Percentiles rank a stretch among this genome's conserved stretches.
These are phyloP conservation scores for Takakia lepidozioides DNA, from an alignment of 225 moss, liverwort and hornwort species.

Conservation along the genomic window DNA sequence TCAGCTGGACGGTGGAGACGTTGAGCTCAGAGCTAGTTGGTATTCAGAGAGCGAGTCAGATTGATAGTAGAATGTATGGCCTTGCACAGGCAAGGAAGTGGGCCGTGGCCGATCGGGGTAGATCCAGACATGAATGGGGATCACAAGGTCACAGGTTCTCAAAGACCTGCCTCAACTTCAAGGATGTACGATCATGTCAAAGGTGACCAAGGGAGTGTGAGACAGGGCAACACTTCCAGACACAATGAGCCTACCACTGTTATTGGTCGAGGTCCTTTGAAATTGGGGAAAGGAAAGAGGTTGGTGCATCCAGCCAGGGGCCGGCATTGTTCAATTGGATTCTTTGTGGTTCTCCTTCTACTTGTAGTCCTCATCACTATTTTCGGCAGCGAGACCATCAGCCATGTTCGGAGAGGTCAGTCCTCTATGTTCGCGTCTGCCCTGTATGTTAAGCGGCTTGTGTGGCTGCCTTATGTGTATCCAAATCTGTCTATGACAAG, in stretches of 20 bases:
- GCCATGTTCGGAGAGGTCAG: constrained; percentile 30
- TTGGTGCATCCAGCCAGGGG: constrained; percentile 31
- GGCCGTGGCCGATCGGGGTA: constrained; percentile 36
- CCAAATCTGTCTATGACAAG: too few species aligned
- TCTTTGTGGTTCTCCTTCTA: constrained; percentile 31
- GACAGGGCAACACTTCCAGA: constrained; percentile 15
- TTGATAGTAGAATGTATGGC: constrained; percentile 37
- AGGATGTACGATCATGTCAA: constrained; percentile 61
- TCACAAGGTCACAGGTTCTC: constrained; percentile 28
- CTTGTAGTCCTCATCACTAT: constrained; percentile 40
- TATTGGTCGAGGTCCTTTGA: constrained; percentile 19
- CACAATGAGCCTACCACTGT: neutral
- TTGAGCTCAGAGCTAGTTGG: too few species aligned
- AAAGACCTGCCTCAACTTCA: constrained; percentile 33
- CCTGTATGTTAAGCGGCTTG: too few species aligned
- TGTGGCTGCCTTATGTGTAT: too few species aligned
- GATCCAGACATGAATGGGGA: constrained; percentile 42
- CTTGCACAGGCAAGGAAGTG: constrained; percentile 72
- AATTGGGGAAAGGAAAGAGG: constrained; percentile 53
- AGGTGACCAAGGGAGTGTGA: constrained; percentile 34
- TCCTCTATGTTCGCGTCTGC: neutral
- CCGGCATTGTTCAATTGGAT: constrained; percentile 35
- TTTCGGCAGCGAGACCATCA: constrained; percentile 31
- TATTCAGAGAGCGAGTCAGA: too few species aligned
- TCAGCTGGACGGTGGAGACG: too few species aligned